Conservation (phyloP, 768 basidiomycete genomes). For the Leccinum disarticulatum region DNA sequence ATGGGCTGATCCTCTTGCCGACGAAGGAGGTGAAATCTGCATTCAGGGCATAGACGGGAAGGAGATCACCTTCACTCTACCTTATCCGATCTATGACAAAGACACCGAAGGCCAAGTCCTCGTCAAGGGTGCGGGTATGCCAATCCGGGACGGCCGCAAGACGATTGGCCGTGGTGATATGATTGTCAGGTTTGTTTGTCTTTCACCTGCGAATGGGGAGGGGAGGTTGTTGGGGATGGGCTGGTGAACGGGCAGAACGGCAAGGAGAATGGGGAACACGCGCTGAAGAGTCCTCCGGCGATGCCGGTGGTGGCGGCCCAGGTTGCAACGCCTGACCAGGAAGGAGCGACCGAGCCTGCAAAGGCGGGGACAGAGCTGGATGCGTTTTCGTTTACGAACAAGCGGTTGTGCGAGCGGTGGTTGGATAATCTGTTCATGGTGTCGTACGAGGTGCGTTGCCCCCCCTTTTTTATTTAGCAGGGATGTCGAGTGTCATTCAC, state of each 20-base stretch:
- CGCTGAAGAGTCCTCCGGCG: neutral
- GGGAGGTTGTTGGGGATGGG: constrained; percentile 15
- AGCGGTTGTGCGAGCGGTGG: constrained; percentile 96
- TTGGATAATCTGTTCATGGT: constrained; percentile 98
- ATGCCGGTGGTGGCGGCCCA: constrained; percentile 42
- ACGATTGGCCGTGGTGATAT: constrained; percentile 61
- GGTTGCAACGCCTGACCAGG: constrained; percentile 25
- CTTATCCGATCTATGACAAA: constrained; percentile 50
- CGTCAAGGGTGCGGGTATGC: constrained; percentile 69
- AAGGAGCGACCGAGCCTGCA: constrained; percentile 20
- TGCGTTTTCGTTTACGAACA: constrained; percentile 91
- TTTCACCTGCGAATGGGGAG: constrained; percentile 18
- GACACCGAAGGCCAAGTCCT: constrained; percentile 48
- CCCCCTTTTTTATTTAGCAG: neutral
- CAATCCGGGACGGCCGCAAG: constrained; percentile 51
- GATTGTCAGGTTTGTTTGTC: constrained; percentile 50
- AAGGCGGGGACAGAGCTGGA: constrained; percentile 43
- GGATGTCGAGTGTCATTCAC: neutral
- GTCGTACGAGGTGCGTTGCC: constrained; percentile 76
- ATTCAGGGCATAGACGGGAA: constrained; percentile 61
- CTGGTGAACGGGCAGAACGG: neutral
- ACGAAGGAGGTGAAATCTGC: constrained; percentile 48
- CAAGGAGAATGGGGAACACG: constrained; percentile 25
- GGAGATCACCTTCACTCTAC: constrained; percentile 48
- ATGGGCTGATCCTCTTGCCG: constrained; percentile 50